Evolutionary conservation across 768 basidiomycete genomes (phyloP).

Genomic region (Boletus speciosus): DNA sequence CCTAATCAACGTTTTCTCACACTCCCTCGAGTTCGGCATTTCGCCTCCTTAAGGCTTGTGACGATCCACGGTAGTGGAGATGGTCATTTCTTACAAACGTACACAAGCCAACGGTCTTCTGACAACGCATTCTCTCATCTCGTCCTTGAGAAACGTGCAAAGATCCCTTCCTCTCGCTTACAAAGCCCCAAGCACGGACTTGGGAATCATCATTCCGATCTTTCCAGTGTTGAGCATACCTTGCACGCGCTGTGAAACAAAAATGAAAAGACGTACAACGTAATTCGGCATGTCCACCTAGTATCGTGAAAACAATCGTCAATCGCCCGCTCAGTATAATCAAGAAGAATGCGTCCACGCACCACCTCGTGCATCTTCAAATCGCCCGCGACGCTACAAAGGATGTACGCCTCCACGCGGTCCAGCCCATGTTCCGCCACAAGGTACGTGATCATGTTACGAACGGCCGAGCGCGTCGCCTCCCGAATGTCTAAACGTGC

Average conservation of each 20-base stretch:
- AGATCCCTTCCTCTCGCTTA: background rate
- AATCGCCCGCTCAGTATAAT: background rate
- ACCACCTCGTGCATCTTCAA: conserved; percentile 61
- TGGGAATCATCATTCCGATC: conserved; percentile 58
- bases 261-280: conserved; percentile 38
- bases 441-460: conserved; percentile 56
- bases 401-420: conserved; percentile 54
- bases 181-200: conserved; percentile 34
- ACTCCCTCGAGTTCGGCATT: too few relatives aligned
- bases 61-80: too few relatives aligned
- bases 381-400: conserved; percentile 59
- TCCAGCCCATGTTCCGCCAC: conserved; percentile 40
- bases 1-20: too few relatives aligned
- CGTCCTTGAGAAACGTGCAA: background rate
- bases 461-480: conserved; percentile 53
- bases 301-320: background rate
- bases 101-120: background rate
- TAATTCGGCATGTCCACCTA: conserved; percentile 68
- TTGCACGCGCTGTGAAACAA: background rate
- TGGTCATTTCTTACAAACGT: background rate
- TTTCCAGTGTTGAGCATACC: conserved; percentile 14
- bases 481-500: conserved; percentile 42
- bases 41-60: too few relatives aligned
- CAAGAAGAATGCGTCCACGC: conserved; percentile 1
- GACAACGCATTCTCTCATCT: background rate